phyloP scores from a whole-genome alignment of 2,329 filamentous ascomycete genomes.

The Exserohilum rostratum region DNA sequence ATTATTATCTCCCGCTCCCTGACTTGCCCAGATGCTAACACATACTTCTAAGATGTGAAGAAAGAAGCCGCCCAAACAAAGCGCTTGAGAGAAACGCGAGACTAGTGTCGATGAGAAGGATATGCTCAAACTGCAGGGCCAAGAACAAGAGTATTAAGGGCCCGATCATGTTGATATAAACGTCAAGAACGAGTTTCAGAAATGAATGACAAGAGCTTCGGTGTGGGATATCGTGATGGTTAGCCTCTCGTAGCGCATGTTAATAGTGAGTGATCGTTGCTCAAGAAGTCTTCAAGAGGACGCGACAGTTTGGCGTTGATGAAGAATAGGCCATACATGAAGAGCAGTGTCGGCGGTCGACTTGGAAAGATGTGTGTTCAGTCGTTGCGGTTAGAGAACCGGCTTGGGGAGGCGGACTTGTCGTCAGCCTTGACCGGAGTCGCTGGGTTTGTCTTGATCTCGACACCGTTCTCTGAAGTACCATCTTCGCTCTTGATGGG shows the following conservation, averaged over 20 bases:
- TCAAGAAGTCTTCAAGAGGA: constrained; percentile 27
- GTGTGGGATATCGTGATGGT: constrained; percentile 1
- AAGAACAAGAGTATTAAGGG: constrained; percentile 29
- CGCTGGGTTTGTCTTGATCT: constrained; percentile 42
- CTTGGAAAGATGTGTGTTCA: constrained; percentile 18
- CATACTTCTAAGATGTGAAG: constrained; percentile 35
- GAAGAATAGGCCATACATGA: constrained; percentile 40
- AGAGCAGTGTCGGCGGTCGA: constrained; percentile 15
- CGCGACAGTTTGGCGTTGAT: constrained; percentile 31
- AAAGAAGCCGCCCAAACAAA: constrained; percentile 20
- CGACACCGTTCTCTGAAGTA: constrained; percentile 35
- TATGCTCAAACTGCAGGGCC: constrained; percentile 25
- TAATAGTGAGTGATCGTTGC: constrained; percentile 21
- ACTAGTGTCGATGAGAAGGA: constrained; percentile 23
- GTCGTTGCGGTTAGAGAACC: constrained; percentile 33
- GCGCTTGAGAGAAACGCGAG: constrained; percentile 16
- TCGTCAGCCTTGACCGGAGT: constrained; percentile 43
- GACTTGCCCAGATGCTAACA: constrained; percentile 33
- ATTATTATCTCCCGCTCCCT: constrained; percentile 15
- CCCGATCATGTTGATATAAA: constrained; percentile 19
- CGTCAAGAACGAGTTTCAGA: constrained; percentile 12
- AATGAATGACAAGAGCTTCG: constrained; percentile 23
- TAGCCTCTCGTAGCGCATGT: constrained; percentile 24
- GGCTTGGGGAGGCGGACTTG: constrained; percentile 31
- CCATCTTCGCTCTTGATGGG: constrained; percentile 39